A percentile compares a stretch with the other conserved stretches of the same genome.
phyloP scores from a whole-genome alignment of 2,329 filamentous ascomycete genomes.

The Colletotrichum sidae region DNA sequence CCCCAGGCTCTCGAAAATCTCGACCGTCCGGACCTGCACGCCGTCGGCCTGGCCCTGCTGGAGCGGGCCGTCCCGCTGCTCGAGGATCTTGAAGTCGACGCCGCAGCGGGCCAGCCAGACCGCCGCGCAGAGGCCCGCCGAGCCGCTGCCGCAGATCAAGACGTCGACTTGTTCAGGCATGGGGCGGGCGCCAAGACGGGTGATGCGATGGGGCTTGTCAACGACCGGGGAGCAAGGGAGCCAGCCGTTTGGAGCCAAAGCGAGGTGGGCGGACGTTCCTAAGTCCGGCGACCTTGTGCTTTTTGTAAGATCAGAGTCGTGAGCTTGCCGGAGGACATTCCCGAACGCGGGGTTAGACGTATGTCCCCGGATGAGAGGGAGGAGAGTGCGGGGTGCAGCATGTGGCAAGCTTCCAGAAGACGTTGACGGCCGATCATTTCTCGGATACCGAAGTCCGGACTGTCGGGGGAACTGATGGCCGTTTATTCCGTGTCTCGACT shows the following conservation, averaged over 20 bases:
- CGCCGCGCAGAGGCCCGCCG: conserved; percentile 56
- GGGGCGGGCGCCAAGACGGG: conserved; percentile 11
- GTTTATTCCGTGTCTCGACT: too few relatives aligned
- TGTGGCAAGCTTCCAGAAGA: too few relatives aligned
- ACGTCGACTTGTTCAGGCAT: conserved; percentile 32
- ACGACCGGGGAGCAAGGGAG: too few relatives aligned
- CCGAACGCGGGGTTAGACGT: conserved; percentile 9
- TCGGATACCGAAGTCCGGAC: too few relatives aligned
- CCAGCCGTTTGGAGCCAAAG: neutral
- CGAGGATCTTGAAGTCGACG: conserved; percentile 55
- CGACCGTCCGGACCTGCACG: conserved; percentile 70
- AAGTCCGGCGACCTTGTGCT: neutral
- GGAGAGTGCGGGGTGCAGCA: too few relatives aligned
- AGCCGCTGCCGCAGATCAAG: conserved; percentile 38
- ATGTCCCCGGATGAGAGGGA: conserved; percentile 4
- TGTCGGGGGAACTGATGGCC: too few relatives aligned
- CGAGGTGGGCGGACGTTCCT: neutral
- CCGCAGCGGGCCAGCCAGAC: conserved; percentile 55
- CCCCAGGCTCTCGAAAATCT: conserved; percentile 71
- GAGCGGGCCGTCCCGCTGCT: conserved; percentile 39
- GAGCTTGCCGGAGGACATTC: neutral
- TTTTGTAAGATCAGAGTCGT: neutral
- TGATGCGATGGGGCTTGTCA: neutral
- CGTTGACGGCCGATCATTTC: too few relatives aligned
- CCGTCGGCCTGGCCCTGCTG: conserved; percentile 70